phyloP scores from a whole-genome alignment of 164 flowering plant genomes.

The Stephania yunnanensis region DNA sequence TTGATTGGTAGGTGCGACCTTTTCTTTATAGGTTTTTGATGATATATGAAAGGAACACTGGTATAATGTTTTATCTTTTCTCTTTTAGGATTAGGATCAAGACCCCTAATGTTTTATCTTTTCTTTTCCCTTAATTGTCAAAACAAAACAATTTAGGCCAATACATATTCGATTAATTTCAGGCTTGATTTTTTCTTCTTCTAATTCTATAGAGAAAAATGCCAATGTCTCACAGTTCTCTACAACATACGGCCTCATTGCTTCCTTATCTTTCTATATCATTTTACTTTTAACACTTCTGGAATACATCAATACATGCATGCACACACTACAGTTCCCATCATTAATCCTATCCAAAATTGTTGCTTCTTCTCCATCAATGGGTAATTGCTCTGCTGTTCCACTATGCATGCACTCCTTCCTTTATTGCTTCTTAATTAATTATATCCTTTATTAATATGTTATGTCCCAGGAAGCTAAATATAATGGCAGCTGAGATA shows the following conservation, averaged over 20 bases:
- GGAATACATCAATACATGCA: too few species aligned
- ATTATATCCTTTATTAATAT: neutral
- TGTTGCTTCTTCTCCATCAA: too few species aligned
- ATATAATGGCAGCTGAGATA: conserved; percentile 26
- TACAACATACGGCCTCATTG: neutral
- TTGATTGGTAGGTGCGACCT: neutral
- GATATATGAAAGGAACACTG: conserved; percentile 58
- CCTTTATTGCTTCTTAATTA: conserved; percentile 8
- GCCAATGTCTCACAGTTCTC: neutral
- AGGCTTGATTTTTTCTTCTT: too few species aligned
- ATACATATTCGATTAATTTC: too few species aligned
- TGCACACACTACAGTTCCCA: too few species aligned
- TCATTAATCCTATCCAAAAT: too few species aligned
- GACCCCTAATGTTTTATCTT: too few species aligned
- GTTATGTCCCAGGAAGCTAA: conserved; percentile 28
- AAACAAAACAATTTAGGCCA: too few species aligned
- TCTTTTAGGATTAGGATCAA: too few species aligned
- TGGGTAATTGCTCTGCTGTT: too few species aligned
- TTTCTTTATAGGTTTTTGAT: conserved; percentile 50
- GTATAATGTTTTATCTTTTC: conserved; percentile 30
- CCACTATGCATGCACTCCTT: neutral
- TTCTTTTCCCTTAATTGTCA: too few species aligned
- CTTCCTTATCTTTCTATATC: neutral
- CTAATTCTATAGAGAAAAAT: too few species aligned
- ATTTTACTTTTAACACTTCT: neutral